Base-by-base conservation (phyloP, 73 alveolate genomes). In the Tetrahymena thermophila region DNA sequence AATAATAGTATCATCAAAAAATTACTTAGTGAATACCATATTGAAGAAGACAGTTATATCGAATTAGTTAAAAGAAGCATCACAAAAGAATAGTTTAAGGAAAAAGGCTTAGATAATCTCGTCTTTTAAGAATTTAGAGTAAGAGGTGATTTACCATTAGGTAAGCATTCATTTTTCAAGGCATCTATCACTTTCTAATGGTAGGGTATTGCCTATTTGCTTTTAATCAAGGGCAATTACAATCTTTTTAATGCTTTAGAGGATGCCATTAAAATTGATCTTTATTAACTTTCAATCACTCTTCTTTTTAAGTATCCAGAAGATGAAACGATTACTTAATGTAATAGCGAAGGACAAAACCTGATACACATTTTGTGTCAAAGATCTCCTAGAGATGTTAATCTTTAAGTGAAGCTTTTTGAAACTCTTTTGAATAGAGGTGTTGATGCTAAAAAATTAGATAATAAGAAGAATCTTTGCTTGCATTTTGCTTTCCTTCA, bases 131-230 rank as follows among this genome's bases (percentile, higher is more conserved):
- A 71, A 71, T 71, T 71, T 11, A 71, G 89, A 71, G 37, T 31
- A 19, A 71, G 89, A 71, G 89, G 89, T 71, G 89, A 71, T 71
- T 28, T 71, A 31, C 89, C 89, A n/a, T 3, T 71, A 0, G 89
- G 89, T 28, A 71, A 71, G 35, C 89, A 71, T 31, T 71, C 89
- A 28, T 71, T 28, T 31, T 96, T 96, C 37, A 95, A 95, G 25
- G 94, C 96, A 25, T 97, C 98, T 16, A 94, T 96, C 50, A 96
- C 96, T 83, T 94, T 96, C 21, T 97, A 94, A 25, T 95, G 97
- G 96, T 95, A 96, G 85, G 98, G 98, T 25, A 96, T 97, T n/a
- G 98, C 99, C 0, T 98, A 98, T 85, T 58, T 98, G 37, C 85
- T 98, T 56, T 85, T 98, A 11, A 96, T 95, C 35, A 94, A 98